A percentile compares a stretch with the other conserved stretches of the same genome.
These are phyloP conservation scores for Carex parvula DNA, from an alignment of 176 grass and related monocot species.

Conservation along the genomic window DNA sequence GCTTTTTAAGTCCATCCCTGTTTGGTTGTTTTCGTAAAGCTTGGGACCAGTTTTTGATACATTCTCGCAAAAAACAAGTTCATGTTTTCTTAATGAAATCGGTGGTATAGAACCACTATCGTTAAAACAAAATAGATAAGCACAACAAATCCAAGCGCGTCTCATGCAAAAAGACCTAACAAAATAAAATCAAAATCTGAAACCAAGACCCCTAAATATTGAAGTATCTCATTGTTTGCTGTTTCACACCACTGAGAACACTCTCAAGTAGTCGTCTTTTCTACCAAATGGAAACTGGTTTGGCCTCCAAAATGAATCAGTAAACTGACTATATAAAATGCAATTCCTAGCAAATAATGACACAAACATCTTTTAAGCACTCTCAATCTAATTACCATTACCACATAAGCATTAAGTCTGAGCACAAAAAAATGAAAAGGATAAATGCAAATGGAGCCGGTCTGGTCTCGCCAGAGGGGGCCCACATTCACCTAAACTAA, in stretches of 20 bases:
- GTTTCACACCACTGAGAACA: not conserved
- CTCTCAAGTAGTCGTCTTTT: not conserved
- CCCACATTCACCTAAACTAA: not conserved
- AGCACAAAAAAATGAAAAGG: constrained; percentile 4
- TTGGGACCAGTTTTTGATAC: too few species aligned
- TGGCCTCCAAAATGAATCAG: not conserved
- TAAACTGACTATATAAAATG: not conserved
- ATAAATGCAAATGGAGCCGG: not conserved
- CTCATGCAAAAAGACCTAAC: not conserved
- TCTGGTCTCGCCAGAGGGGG: not conserved
- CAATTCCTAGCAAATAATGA: not conserved
- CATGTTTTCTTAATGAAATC: too few species aligned
- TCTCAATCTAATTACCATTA: not conserved
- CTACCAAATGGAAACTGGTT: not conserved
- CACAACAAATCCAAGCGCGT: too few species aligned
- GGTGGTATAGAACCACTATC: too few species aligned
- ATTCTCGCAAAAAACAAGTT: too few species aligned
- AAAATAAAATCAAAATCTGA: not conserved
- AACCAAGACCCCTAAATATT: not conserved
- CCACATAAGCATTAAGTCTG: not conserved
- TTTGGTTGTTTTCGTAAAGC: too few species aligned
- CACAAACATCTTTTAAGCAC: not conserved
- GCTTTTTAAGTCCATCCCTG: not conserved
- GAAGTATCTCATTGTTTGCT: not conserved
- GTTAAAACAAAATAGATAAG: too few species aligned